phyloP scores from a whole-genome alignment of 2,329 filamentous ascomycete species.

The Fusarium brachygibbosum region DNA sequence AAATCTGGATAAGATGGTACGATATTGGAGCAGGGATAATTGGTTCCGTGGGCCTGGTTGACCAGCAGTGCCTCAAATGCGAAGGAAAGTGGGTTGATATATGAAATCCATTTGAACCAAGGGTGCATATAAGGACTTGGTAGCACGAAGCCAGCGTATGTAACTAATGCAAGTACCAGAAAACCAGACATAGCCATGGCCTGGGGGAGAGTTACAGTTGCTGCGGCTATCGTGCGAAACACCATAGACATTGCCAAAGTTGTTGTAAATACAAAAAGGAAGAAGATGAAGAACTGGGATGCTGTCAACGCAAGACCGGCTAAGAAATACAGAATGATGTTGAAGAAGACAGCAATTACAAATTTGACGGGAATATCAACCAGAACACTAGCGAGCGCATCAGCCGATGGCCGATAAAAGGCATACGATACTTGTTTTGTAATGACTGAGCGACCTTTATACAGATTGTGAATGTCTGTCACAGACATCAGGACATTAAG shows the following conservation, averaged over 20 bases:
- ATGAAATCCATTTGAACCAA: conserved; percentile 15
- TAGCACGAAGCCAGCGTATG: conserved; percentile 10
- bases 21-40: conserved; percentile 7
- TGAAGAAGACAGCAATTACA: conserved; percentile 62
- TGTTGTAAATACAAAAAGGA: conserved; percentile 76
- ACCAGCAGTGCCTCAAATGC: conserved; percentile 3
- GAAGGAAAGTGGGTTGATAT: conserved; percentile 14
- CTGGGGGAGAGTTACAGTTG: neutral
- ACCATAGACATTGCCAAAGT: conserved; percentile 15
- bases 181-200: conserved; percentile 8
- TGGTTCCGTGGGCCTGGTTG: conserved; percentile 8
- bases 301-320: conserved; percentile 68
- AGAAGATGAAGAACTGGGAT: conserved; percentile 83
- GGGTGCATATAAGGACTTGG: conserved; percentile 3
- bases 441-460: conserved; percentile 61
- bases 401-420: conserved; percentile 65
- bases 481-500: conserved; percentile 71
- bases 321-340: conserved; percentile 72
- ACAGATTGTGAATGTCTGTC: conserved; percentile 64
- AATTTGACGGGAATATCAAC: conserved; percentile 72
- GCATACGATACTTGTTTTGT: conserved; percentile 64
- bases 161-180: conserved; percentile 1
- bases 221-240: conserved; percentile 79
- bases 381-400: conserved; percentile 67
- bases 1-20: neutral